phyloP scores from a whole-genome alignment of 164 flowering plant species.

The Umbellularia californica region DNA sequence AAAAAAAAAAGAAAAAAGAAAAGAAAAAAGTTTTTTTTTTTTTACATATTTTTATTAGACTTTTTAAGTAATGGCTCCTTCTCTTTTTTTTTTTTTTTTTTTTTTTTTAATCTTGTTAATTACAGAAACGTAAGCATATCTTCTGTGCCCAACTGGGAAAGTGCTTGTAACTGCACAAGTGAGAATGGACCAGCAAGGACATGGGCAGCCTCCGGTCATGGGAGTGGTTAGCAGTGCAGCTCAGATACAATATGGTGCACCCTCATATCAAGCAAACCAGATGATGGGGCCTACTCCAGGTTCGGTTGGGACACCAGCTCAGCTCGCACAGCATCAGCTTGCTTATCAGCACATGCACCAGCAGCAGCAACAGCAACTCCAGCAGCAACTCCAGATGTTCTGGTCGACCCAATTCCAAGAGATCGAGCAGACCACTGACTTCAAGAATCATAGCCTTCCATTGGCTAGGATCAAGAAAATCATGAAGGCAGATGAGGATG shows the following conservation, averaged over 20 bases:
- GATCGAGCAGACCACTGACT: conserved; percentile 61
- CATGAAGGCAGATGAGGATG: conserved; percentile 88
- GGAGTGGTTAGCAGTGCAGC: conserved; percentile 37
- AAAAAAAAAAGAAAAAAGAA: too few species aligned
- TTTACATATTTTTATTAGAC: too few species aligned
- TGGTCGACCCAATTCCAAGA: conserved; percentile 68
- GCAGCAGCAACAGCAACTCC: conserved; percentile 63
- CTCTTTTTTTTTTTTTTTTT: too few species aligned
- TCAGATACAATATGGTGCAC: conserved; percentile 37
- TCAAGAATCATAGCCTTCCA: conserved; percentile 78
- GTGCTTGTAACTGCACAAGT: not conserved
- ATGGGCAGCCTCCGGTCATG: conserved; percentile 29
- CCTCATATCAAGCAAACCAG: conserved; percentile 47
- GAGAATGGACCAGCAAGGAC: conserved; percentile 58
- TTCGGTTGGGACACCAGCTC: conserved; percentile 35
- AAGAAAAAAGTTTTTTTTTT: too few species aligned
- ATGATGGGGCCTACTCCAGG: conserved; percentile 43
- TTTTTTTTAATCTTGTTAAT: too few species aligned
- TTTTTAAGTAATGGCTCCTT: too few species aligned
- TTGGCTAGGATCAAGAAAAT: conserved; percentile 81
- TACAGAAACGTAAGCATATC: too few species aligned
- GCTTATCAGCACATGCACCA: conserved; percentile 69
- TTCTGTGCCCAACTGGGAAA: too few species aligned
- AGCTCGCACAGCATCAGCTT: conserved; percentile 53
- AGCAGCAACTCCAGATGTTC: conserved; percentile 62